Evolutionary conservation across 257 asterid genomes (phyloP).

Genomic region (Voacanga thouarsii): DNA sequence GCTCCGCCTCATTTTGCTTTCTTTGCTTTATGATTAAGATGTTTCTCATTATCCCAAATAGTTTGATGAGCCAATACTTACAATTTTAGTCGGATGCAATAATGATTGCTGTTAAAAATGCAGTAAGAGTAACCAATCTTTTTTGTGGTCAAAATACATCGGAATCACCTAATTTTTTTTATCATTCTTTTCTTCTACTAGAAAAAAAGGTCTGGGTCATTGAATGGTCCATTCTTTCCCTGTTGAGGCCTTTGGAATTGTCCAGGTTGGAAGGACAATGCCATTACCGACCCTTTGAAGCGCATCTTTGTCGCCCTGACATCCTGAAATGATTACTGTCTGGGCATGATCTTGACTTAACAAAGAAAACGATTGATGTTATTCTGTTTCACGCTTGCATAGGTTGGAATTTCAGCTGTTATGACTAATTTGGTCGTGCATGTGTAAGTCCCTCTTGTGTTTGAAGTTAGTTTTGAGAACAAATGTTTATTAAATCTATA

Average conservation of each 20-base stretch:
- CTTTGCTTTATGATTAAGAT: not conserved
- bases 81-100: too few species aligned
- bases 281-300: not conserved
- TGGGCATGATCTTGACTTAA: conserved; percentile 4
- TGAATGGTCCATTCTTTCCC: conserved; percentile 10
- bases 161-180: not conserved
- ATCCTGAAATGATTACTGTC: not conserved
- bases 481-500: too few species aligned
- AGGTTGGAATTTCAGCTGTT: not conserved
- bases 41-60: too few species aligned
- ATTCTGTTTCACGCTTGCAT: not conserved
- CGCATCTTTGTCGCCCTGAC: conserved; percentile 17
- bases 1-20: not conserved
- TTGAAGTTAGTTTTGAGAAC: too few species aligned
- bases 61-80: too few species aligned
- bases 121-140: not conserved
- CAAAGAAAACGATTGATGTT: not conserved
- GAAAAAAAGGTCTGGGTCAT: conserved; percentile 19
- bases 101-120: not conserved
- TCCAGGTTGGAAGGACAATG: not conserved
- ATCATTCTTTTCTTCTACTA: conserved; percentile 13
- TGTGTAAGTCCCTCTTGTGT: not conserved
- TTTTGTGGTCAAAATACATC: not conserved
- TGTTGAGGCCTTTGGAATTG: not conserved
- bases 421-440: not conserved